These are phyloP conservation scores for Phaffia rhodozyma DNA, from an alignment of 1,284 basidiomycete species.

Conservation along the genomic window DNA sequence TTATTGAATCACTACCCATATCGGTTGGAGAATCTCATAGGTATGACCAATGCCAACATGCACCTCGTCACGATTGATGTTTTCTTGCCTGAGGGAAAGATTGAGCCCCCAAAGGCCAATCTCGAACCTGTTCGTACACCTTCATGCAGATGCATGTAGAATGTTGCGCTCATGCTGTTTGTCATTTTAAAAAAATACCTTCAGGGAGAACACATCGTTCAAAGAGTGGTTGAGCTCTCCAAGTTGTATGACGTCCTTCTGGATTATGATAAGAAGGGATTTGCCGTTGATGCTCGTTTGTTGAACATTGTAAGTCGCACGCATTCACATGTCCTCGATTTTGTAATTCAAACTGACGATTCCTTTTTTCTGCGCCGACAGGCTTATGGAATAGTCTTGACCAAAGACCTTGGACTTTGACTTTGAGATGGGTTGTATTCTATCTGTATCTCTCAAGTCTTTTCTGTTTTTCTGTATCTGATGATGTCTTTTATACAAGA, in stretches of 20 bases:
- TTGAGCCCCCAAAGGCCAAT: slow-evolving; percentile 30
- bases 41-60: slow-evolving; percentile 41
- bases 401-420: too few relatives aligned
- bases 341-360: not conserved
- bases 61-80: slow-evolving; percentile 38
- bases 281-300: slow-evolving; percentile 62
- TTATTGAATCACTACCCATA: not conserved
- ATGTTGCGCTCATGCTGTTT: slow-evolving; percentile 42
- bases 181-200: not conserved
- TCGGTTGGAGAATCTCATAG: not conserved
- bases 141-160: slow-evolving; percentile 46
- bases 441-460: too few relatives aligned
- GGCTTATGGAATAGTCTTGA: too few relatives aligned
- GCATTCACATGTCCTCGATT: not conserved
- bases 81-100: slow-evolving; percentile 33
- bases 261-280: slow-evolving; percentile 64
- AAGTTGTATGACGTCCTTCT: slow-evolving; percentile 49
- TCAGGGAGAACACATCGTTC: slow-evolving; percentile 70
- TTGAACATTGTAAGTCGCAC: slow-evolving; percentile 46
- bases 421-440: too few relatives aligned
- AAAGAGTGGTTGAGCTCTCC: slow-evolving; percentile 53
- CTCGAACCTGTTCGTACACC: slow-evolving; percentile 29
- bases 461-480: too few relatives aligned
- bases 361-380: too few relatives aligned
- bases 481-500: too few relatives aligned